These are phyloP conservation scores for Eimeria sp. DNA, from an alignment of 169 alveolate species.

Conservation along the genomic window DNA sequence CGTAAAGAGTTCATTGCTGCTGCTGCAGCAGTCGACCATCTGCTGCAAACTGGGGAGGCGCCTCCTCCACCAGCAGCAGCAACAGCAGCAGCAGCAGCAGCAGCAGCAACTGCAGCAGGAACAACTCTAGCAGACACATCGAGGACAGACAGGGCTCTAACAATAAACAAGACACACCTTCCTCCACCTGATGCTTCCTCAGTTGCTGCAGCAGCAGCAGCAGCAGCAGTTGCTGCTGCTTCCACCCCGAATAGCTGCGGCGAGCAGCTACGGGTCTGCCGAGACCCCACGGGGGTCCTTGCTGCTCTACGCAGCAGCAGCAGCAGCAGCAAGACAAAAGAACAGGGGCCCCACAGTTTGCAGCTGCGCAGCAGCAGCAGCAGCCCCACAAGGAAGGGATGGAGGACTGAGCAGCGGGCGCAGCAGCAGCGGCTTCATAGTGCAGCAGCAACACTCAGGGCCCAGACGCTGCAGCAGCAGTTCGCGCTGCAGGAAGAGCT, in stretches of 20 bases:
- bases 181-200: conserved; percentile 6
- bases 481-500: conserved; percentile 51
- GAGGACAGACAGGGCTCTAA: no score
- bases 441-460: conserved; percentile 32
- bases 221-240: conserved; percentile 13
- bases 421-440: conserved; percentile 30
- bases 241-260: neutral
- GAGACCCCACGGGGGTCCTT: conserved; percentile 24
- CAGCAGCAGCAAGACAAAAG: neutral
- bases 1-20: conserved; percentile 19
- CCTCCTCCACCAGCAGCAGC: conserved; percentile 35
- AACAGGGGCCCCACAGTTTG: neutral
- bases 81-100: conserved; percentile 11
- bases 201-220: neutral
- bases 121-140: neutral
- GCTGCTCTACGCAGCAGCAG: neutral
- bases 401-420: conserved; percentile 44
- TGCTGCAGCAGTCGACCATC: conserved; percentile 51
- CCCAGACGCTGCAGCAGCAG: conserved; percentile 62
- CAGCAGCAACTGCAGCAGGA: neutral
- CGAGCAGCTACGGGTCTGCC: conserved; percentile 3
- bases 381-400: conserved; percentile 4
- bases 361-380: conserved; percentile 39
- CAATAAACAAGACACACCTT: neutral
- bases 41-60: conserved; percentile 17